Evolutionary conservation across 768 basidiomycete species (phyloP).

Genomic region (Baorangia bicolor): DNA sequence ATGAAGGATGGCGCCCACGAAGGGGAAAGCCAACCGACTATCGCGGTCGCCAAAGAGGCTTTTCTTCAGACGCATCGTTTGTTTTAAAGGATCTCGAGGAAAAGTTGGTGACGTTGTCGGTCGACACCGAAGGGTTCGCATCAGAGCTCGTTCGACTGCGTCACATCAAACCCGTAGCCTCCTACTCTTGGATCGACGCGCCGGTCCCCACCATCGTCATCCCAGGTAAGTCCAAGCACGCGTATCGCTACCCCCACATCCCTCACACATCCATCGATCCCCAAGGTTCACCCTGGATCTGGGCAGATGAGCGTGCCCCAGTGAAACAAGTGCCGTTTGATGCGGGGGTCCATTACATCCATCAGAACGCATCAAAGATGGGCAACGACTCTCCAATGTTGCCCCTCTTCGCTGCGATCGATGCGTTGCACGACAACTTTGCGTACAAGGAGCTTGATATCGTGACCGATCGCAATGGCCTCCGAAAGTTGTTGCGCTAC

Average conservation of each 20-base stretch:
- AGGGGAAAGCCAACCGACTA: conserved; percentile 12
- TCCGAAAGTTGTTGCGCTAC: conserved; percentile 66
- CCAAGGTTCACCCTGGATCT: conserved; percentile 59
- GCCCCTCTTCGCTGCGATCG: conserved; percentile 61
- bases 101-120: conserved; percentile 17
- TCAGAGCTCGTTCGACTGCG: conserved; percentile 32
- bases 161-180: conserved; percentile 45
- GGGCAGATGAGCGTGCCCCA: conserved; percentile 46
- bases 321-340: conserved; percentile 60
- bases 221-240: conserved; percentile 38
- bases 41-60: background rate
- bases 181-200: conserved; percentile 53
- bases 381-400: conserved; percentile 40
- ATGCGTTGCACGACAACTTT: conserved; percentile 35
- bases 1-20: conserved; percentile 9
- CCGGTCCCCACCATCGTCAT: conserved; percentile 49
- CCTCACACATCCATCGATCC: background rate
- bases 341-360: conserved; percentile 45
- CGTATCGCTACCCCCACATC: background rate
- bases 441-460: conserved; percentile 38
- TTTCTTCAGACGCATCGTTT: conserved; percentile 5
- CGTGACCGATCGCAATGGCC: conserved; percentile 64
- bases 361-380: conserved; percentile 57
- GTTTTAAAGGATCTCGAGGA: conserved; percentile 24
- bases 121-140: conserved; percentile 2